Evolutionary conservation across 805 yeast species (phyloP).

Genomic region (Wickerhamiella lipophila): DNA sequence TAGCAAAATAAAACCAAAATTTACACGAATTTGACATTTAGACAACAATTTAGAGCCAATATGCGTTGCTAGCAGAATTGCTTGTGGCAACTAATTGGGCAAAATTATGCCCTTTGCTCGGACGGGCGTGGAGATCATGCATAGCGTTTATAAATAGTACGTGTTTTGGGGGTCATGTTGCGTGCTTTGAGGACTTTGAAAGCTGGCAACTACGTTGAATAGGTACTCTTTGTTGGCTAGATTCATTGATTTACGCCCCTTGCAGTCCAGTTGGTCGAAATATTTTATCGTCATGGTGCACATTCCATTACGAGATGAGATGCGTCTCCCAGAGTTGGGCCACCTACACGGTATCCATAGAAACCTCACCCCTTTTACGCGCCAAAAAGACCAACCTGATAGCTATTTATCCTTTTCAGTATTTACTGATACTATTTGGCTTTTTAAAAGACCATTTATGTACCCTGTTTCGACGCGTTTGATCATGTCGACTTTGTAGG

Average conservation of each 20-base stretch:
- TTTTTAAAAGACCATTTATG: no score
- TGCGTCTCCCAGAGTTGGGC: background rate
- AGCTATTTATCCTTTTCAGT: background rate
- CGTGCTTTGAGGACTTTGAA: background rate
- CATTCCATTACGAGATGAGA: slow-evolving; percentile 7
- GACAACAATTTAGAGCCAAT: background rate
- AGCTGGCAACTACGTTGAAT: no score
- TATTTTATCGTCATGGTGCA: background rate
- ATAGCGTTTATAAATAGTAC: background rate
- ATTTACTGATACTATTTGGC: background rate
- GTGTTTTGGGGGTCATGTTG: background rate
- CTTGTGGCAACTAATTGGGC: slow-evolving; percentile 1
- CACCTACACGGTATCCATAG: slow-evolving; percentile 5
- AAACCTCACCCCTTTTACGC: background rate
- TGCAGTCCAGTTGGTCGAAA: background rate
- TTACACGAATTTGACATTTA: background rate
- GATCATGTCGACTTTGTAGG: no score
- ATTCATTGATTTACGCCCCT: no score
- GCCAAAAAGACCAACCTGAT: background rate
- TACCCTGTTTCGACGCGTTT: background rate
- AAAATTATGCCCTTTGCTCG: background rate
- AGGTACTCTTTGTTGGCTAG: no score
- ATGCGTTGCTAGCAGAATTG: background rate
- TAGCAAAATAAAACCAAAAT: background rate
- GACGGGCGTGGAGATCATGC: no score